Percentiles rank a stretch among this genome's conserved stretches.
Conservation (phyloP, 768 basidiomycete species). For the Psilocybe sp. region DNA sequence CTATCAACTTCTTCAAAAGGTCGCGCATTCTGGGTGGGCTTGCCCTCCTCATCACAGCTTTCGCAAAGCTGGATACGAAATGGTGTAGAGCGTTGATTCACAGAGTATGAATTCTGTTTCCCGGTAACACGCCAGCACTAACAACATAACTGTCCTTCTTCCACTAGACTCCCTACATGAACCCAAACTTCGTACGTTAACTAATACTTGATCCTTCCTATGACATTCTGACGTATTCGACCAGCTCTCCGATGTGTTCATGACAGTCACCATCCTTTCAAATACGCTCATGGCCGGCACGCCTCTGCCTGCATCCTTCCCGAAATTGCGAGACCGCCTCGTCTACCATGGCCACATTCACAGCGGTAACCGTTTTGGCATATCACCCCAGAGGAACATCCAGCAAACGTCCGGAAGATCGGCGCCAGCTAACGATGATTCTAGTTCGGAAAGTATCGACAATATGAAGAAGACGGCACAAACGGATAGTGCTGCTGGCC, state of each 20-base stretch:
- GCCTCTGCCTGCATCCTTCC: slow-evolving; percentile 36
- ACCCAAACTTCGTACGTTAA: slow-evolving; percentile 38
- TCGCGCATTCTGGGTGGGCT: slow-evolving; percentile 30
- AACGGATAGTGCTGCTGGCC: slow-evolving; percentile 17
- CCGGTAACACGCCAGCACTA: not conserved
- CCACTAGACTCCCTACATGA: slow-evolving; percentile 40
- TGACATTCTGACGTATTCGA: not conserved
- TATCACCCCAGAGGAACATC: slow-evolving; percentile 19
- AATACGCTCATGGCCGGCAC: slow-evolving; percentile 31
- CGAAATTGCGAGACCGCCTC: slow-evolving; percentile 38
- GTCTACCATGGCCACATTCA: slow-evolving; percentile 31
- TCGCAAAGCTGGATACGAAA: slow-evolving; percentile 36
- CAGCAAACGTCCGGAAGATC: not conserved
- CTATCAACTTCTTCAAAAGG: slow-evolving; percentile 10
- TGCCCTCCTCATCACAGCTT: slow-evolving; percentile 34
- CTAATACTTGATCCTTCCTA: not conserved
- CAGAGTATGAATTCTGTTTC: slow-evolving; percentile 23
- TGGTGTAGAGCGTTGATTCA: slow-evolving; percentile 45
- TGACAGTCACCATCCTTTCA: slow-evolving; percentile 37
- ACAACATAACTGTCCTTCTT: not conserved
- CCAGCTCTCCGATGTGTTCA: slow-evolving; percentile 42
- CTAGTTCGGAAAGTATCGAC: not conserved
- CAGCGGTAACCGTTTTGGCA: slow-evolving; percentile 4
- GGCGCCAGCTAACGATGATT: not conserved
- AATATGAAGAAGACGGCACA: not conserved